Conservation (phyloP, 768 basidiomycete genomes). For the Candolleomyces efflorescens region DNA sequence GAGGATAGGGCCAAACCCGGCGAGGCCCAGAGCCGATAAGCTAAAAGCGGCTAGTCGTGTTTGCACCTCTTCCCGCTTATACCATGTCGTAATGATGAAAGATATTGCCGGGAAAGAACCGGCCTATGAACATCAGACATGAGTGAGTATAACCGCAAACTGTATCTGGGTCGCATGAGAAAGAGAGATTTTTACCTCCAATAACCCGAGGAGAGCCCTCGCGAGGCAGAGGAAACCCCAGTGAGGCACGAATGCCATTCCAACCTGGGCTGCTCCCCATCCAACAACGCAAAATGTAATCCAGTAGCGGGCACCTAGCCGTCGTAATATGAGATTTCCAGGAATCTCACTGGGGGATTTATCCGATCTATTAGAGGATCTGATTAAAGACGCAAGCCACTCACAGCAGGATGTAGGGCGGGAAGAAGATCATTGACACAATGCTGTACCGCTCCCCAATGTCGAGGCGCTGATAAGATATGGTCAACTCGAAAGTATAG, state of each 20-base stretch:
- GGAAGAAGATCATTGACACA: conserved; percentile 28
- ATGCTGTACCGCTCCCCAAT: conserved; percentile 30
- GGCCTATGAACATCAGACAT: conserved; percentile 4
- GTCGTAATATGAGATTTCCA: conserved; percentile 38
- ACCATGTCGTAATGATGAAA: conserved; percentile 18
- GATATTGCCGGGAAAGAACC: conserved; percentile 12
- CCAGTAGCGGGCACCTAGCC: conserved; percentile 33
- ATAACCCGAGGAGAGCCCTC: conserved; percentile 20
- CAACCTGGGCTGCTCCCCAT: conserved; percentile 27
- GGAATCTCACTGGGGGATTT: conserved; percentile 44
- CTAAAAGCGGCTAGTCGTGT: conserved; percentile 26
- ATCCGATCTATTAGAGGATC: not conserved
- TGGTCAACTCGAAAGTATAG: not conserved
- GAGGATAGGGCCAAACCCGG: conserved; percentile 2
- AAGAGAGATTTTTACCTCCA: conserved; percentile 35
- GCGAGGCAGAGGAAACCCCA: conserved; percentile 21
- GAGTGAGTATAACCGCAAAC: too few relatives aligned
- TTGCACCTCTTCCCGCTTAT: conserved; percentile 43
- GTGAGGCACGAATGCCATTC: conserved; percentile 26
- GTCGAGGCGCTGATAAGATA: conserved; percentile 18
- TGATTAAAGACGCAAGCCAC: too few relatives aligned
- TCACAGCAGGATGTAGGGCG: conserved; percentile 31
- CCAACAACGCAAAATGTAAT: conserved; percentile 23
- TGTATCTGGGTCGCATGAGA: too few relatives aligned
- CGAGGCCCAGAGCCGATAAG: not conserved